These are phyloP conservation scores for Eremochloa ophiuroides DNA, from an alignment of 176 grass and related monocot species.

Conservation along the genomic window DNA sequence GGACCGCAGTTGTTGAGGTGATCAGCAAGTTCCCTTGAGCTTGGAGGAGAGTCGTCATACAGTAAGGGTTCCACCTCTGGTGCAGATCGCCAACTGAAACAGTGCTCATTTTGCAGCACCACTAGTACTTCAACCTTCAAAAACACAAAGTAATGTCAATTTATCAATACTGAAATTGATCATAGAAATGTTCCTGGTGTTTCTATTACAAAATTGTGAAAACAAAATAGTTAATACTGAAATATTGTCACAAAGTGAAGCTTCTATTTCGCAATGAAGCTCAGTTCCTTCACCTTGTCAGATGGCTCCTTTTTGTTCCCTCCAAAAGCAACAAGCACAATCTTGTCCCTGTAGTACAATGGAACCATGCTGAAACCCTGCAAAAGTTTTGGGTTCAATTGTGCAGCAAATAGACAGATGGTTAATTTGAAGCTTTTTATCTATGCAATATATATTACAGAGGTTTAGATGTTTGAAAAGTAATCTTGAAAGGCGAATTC, in stretches of 20 bases:
- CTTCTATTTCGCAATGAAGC: background rate
- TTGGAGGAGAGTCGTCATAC: constrained; percentile 61
- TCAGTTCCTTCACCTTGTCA: constrained; percentile 59
- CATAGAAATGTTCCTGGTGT: background rate
- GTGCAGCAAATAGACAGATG: constrained; percentile 1
- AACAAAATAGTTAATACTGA: background rate
- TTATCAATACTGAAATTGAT: background rate
- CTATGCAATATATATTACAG: no score
- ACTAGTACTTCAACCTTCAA: constrained; percentile 86
- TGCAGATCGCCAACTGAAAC: constrained; percentile 87
- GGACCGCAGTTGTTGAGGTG: constrained; percentile 45
- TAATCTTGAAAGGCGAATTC: no score
- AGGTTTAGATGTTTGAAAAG: background rate
- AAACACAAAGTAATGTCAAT: constrained; percentile 2
- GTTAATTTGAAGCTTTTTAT: background rate
- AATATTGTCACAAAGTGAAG: constrained; percentile 26
- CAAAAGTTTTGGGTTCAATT: constrained; percentile 24
- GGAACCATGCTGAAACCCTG: constrained; percentile 98
- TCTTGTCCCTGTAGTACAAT: constrained; percentile 75
- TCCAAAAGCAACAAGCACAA: constrained; percentile 93
- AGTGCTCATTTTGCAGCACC: constrained; percentile 70
- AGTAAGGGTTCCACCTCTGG: constrained; percentile 62
- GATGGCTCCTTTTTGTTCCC: constrained; percentile 97
- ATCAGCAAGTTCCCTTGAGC: constrained; percentile 49
- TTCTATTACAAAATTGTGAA: background rate